Evolutionary conservation across 2,329 filamentous ascomycete species (phyloP), one percentile per base, ranked within the genome.

Genomic region (Pseudocercospora musae): DNA sequence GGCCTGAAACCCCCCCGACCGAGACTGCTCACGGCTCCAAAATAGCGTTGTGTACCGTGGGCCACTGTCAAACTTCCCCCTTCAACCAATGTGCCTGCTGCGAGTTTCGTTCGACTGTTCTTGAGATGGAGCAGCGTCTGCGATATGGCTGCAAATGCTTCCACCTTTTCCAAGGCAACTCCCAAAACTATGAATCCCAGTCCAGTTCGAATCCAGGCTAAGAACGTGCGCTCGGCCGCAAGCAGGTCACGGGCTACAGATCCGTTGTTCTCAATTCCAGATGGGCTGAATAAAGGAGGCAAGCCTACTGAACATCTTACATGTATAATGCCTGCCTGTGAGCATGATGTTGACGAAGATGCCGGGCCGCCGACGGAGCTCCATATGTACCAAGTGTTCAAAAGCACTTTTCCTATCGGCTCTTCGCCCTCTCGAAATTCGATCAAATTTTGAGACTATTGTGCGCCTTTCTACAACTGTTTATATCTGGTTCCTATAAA

Each of bases 131-230:
- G 40, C 58, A 71, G 58, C 42, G 65, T 67, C 48, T 69, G 62
- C 58, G 71, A 62, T 68, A 73, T 61, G 63, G 69, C 57, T 72
- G 70, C 64, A 54, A 73, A 70, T 0, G 69, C 71, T 63, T 82
- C 80, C 54, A 83, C 74, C 64, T 80, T 79, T 59, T 78, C 77
- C 58, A 84, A 78, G n/a, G 81, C 82, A 29, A 83, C 79, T 20
- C 81, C 81, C 1, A 84, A 75, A 1, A 81, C 81, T 40, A 83
- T 77, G 71, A 83, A 83, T 5, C 81, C 81, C 4, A 84, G 77
- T 0, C 81, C 81, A 2, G 80, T 82, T 10, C 81, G 77, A 10
- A 80, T 78, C 82, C 81, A 84, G 29, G 81, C 79, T 20, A 84
- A 77, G 67, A 82, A 83, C 2, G 80, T 85, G 10, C 82, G 78